Base-by-base conservation (phyloP, 164 flowering plant species). In the Malania oleifera region DNA sequence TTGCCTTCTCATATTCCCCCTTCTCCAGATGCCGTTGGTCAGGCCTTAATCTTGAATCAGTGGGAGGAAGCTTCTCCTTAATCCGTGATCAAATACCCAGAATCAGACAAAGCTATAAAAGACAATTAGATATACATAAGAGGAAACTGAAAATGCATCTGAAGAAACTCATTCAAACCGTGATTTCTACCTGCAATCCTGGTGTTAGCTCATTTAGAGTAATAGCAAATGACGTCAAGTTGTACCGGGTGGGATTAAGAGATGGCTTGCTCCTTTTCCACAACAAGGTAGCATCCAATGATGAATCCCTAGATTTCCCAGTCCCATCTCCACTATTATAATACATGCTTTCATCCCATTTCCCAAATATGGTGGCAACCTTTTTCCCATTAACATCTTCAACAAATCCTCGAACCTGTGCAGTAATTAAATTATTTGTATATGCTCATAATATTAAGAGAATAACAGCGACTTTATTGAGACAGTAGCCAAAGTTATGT, bases 51-150 rank as follows among this genome's bases (percentile, higher is more conserved):
- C 98, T 81, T 51, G 96, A 91, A 77, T 92, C 98, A 23, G 95
- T 87, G 23, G 96, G 96, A 5, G 98, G 98, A 31, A 92, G 93
- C 69, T 77, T 85, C 82, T 85, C 98, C 98, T 92, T 80, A 72
- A 83, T 77, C 78, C 77, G 74, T 71, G 59, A 80, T 79, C 75
- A 86, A 82, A 82, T 70, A 83, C 61, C 67, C 65, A 51, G 63
- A 34, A 76, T 87, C 81, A 80, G 80, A 76, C 68, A 65, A 7
- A 70, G 75, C 77, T 72, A 79, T 60, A 70, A 71, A 62, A 61
- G 63, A 75, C 69, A 61, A 77, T 74, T 66, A 68, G 69, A 72
- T 40, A 70, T 62, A 65, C 62, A 73, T 62, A 61, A 59, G 60
- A 60, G 45, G 56, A 50, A 70, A 37, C 39, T 20, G 50, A 47